These are phyloP conservation scores for Russula foetens DNA, from an alignment of 768 basidiomycete genomes.

Conservation along the genomic window DNA sequence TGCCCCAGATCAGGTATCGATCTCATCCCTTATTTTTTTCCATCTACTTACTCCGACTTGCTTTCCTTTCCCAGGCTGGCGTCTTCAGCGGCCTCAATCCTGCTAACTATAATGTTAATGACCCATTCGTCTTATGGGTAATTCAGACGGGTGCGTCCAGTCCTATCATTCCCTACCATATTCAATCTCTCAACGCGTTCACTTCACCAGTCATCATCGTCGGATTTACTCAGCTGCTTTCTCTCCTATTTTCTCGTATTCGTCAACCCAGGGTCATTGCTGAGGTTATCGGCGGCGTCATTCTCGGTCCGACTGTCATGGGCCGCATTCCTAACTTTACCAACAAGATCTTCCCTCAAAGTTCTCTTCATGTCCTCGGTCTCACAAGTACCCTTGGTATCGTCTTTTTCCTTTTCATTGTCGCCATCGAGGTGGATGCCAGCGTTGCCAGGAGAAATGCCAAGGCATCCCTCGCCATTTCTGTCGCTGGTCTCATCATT, in stretches of 20 bases:
- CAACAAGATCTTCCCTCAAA: constrained; percentile 30
- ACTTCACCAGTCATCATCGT: constrained; percentile 63
- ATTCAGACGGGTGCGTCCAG: constrained; percentile 57
- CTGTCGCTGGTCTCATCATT: constrained; percentile 58
- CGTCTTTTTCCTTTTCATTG: constrained; percentile 72
- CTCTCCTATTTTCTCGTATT: constrained; percentile 53
- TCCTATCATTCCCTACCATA: background rate
- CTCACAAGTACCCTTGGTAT: constrained; percentile 73
- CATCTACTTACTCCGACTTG: background rate
- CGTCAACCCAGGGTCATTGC: constrained; percentile 91
- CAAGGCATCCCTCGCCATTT: constrained; percentile 48
- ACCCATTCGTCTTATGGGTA: constrained; percentile 72
- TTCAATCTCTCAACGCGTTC: background rate
- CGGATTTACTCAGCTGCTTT: constrained; percentile 64
- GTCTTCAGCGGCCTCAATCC: constrained; percentile 76
- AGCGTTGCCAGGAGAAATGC: constrained; percentile 58
- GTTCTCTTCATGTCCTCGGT: constrained; percentile 48
- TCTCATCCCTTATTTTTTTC: background rate
- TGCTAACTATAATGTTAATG: constrained; percentile 42
- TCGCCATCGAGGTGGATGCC: constrained; percentile 79
- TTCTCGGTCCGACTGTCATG: constrained; percentile 67
- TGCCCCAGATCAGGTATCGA: constrained; percentile 21
- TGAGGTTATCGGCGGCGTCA: constrained; percentile 84
- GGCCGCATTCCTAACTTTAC: constrained; percentile 73
- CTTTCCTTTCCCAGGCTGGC: constrained; percentile 45